Evolutionary conservation across 164 flowering plant genomes (phyloP), one percentile per base, ranked within the genome.

Genomic region (Nymphaea colorata): DNA sequence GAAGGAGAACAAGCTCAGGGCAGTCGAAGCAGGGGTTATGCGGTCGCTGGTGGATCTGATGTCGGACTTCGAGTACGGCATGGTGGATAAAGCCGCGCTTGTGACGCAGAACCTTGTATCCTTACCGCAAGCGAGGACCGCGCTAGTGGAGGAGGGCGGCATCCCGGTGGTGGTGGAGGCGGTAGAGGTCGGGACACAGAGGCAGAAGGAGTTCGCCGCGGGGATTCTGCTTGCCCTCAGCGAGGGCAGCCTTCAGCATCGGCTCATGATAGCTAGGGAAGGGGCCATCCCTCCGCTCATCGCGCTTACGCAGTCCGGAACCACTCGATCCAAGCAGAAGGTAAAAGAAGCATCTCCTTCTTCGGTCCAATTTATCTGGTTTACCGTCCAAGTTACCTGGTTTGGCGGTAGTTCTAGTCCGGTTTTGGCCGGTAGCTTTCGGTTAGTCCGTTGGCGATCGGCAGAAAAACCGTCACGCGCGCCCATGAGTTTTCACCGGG

Each of bases 221-320:
- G 76, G 77, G 42, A 79, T 85, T 5, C 68, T 93, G 18, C 62
- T 87, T 57, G 86, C 82, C 81, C 42, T 88, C 57, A 90, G 98
- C 67, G 89, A 88, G 62, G 84, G 85, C 4, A 84, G 81, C 63
- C 63, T 72, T 47, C 63, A 71, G 44, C 79, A 80, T 69, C 85
- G 95, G 6, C 75, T 78, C 43, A 76, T 88, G 96, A 93, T 93
- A 66, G 85, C 86, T 16, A 85, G 96, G n/a, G 98, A 93, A 80
- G 98, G 98, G 3, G 96, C 96, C 36, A 81, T 93, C 60, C 95
- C 98, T 7, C 93, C 96, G 6, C 67, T 93, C 65, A 82, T 93
- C 36, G 89, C 96, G 4, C 74, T 90, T 75, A 81, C 96, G 0
- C 95, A 93, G 67, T 70, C 93, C 75, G 90, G 89, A 72, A 85